These are phyloP conservation scores for Fusarium neocosmosporiellum DNA, from an alignment of 2,329 filamentous ascomycete species.

Conservation along the genomic window DNA sequence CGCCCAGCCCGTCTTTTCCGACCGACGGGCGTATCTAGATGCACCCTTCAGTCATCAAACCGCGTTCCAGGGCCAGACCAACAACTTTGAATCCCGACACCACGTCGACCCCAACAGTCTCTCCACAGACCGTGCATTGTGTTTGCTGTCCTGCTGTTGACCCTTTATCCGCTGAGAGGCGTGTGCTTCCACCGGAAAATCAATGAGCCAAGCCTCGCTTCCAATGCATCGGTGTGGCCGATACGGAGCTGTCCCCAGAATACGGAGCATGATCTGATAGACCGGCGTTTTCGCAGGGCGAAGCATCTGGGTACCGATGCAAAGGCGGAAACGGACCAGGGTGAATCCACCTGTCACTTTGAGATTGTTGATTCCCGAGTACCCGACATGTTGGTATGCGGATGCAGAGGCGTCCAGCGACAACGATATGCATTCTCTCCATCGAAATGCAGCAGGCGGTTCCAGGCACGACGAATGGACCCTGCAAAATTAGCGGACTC, in stretches of 20 bases:
- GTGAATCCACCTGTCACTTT: conserved; percentile 1
- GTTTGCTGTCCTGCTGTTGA: not conserved
- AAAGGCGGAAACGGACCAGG: not conserved
- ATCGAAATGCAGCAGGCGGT: conserved; percentile 19
- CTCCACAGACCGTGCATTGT: not conserved
- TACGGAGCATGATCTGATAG: conserved; percentile 26
- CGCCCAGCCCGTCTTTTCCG: conserved; percentile 26
- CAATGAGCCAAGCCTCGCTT: conserved; percentile 26
- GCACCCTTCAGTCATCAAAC: not conserved
- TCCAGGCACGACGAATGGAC: not conserved
- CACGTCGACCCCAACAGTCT: not conserved
- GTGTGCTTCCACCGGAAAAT: conserved; percentile 15
- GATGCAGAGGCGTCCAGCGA: conserved; percentile 13
- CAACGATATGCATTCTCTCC: conserved; percentile 28
- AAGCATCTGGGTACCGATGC: conserved; percentile 8
- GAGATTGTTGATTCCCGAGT: not conserved
- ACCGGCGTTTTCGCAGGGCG: not conserved
- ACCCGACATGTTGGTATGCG: not conserved
- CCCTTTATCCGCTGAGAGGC: conserved; percentile 3
- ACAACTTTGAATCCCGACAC: not conserved
- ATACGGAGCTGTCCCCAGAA: not conserved
- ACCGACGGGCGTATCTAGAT: not conserved
- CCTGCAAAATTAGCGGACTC: not conserved
- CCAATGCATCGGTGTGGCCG: conserved; percentile 24
- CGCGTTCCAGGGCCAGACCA: not conserved